phyloP scores from a whole-genome alignment of 78 protist species.

The Andalucia godoyi region DNA sequence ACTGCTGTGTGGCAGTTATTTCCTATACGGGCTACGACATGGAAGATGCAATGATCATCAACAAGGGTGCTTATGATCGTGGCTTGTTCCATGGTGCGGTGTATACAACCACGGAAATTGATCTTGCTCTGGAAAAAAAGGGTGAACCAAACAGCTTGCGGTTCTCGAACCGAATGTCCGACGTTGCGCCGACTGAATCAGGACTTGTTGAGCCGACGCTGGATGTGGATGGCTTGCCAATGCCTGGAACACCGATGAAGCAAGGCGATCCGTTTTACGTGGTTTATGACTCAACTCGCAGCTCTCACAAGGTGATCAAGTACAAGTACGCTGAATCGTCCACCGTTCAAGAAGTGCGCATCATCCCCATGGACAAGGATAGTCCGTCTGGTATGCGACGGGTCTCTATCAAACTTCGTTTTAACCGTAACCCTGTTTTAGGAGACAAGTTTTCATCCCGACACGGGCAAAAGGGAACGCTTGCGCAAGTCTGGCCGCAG shows the following conservation, averaged over 20 bases:
- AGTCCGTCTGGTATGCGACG: not conserved
- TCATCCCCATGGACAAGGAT: not conserved
- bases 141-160: not conserved
- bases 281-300: not conserved
- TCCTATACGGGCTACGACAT: slow-evolving; percentile 94
- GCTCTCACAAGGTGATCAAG: slow-evolving; percentile 8
- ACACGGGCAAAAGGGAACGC: slow-evolving; percentile 93
- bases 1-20: slow-evolving; percentile 92
- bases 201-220: not conserved
- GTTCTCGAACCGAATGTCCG: slow-evolving; percentile 7
- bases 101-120: slow-evolving; percentile 35
- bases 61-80: slow-evolving; percentile 85
- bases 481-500: slow-evolving; percentile 32
- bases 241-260: slow-evolving; percentile 6
- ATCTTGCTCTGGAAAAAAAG: slow-evolving; percentile 19
- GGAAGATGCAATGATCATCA: slow-evolving; percentile 82
- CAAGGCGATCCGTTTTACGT: slow-evolving; percentile 9
- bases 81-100: slow-evolving; percentile 85
- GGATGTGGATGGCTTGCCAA: slow-evolving; percentile 46
- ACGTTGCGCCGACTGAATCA: not conserved
- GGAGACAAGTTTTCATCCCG: slow-evolving; percentile 96
- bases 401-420: slow-evolving; percentile 17
- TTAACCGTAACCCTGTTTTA: slow-evolving; percentile 62
- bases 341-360: slow-evolving; percentile 5
- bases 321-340: slow-evolving; percentile 16